phyloP scores from a whole-genome alignment of 352 stramenopile genomes.

The Phytophthora pini region DNA sequence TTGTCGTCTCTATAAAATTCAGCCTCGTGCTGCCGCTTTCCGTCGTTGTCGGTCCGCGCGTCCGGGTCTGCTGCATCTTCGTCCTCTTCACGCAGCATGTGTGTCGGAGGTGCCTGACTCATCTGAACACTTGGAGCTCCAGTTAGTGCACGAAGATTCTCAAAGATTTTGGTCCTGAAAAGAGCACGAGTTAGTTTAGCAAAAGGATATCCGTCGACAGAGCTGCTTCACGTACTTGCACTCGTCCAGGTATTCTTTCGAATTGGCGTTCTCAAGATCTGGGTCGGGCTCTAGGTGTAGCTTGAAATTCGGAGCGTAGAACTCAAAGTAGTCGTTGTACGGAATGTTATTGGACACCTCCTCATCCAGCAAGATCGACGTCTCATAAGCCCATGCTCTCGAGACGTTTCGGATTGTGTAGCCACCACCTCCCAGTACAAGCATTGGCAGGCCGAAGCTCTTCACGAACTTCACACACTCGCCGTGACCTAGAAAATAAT shows the following conservation, averaged over 20 bases:
- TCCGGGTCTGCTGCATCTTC: constrained; percentile 77
- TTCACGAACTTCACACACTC: constrained; percentile 89
- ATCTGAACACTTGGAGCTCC: constrained; percentile 87
- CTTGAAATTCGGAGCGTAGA: constrained; percentile 87
- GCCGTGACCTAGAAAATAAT: constrained; percentile 55
- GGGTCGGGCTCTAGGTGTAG: constrained; percentile 81
- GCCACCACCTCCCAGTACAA: constrained; percentile 85
- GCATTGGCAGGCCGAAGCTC: constrained; percentile 83
- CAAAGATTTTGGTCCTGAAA: constrained; percentile 83
- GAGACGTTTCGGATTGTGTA: constrained; percentile 91
- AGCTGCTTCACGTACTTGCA: constrained; percentile 67
- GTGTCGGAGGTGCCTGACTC: constrained; percentile 70
- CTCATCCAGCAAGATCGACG: constrained; percentile 91
- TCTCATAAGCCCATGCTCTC: constrained; percentile 98
- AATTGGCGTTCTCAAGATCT: constrained; percentile 85
- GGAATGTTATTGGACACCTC: constrained; percentile 84
- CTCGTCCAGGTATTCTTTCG: constrained; percentile 85
- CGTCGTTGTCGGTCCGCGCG: constrained; percentile 72
- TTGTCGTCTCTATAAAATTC: constrained; percentile 88
- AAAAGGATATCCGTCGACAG: neutral
- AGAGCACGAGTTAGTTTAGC: constrained; percentile 3
- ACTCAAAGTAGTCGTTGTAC: constrained; percentile 90
- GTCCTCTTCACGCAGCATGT: constrained; percentile 82
- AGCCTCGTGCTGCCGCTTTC: constrained; percentile 75
- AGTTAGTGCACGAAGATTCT: constrained; percentile 76